Percentiles rank a stretch among this genome's conserved stretches.
phyloP scores from a whole-genome alignment of 306 rosid species.

The Trifolium subterraneum region DNA sequence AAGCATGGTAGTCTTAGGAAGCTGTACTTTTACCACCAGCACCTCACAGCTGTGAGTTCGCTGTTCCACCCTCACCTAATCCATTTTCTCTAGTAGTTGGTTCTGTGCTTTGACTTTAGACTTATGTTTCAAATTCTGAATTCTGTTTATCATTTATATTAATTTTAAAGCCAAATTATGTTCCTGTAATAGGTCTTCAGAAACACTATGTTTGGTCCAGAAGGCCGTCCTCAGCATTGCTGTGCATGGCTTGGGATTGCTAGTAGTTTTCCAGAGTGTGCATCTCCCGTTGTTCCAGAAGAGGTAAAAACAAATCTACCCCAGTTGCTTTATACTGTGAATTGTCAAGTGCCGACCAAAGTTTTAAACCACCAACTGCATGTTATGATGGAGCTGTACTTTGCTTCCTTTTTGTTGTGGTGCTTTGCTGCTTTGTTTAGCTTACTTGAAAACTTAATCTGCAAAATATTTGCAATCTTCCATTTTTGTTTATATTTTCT shows the following conservation, averaged over 20 bases:
- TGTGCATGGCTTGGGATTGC: conserved; percentile 99
- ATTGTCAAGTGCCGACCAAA: conserved; percentile 31
- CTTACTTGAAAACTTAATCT: conserved; percentile 19
- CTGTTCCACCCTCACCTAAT: conserved; percentile 14
- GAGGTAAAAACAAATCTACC: conserved; percentile 64
- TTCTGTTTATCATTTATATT: conserved; percentile 30
- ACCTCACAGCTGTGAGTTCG: conserved; percentile 84
- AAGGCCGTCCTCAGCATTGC: conserved; percentile 99
- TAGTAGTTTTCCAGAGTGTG: conserved; percentile 98
- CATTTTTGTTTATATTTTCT: conserved; percentile 21
- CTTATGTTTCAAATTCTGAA: conserved; percentile 39
- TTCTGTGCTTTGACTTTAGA: conserved; percentile 20
- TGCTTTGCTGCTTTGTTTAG: conserved; percentile 31
- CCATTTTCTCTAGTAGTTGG: conserved; percentile 27
- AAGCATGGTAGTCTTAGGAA: conserved; percentile 93
- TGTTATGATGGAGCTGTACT: conserved; percentile 6
- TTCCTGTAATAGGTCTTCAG: conserved; percentile 76
- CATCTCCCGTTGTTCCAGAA: conserved; percentile 89
- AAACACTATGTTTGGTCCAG: conserved; percentile 99
- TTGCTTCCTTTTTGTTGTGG: conserved; percentile 5
- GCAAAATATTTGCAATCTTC: conserved; percentile 31
- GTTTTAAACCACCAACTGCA: conserved; percentile 12
- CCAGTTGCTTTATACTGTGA: conserved; percentile 11
- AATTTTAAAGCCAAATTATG: conserved; percentile 43
- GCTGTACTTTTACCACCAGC: conserved; percentile 94